phyloP scores from a whole-genome alignment of 2,329 filamentous ascomycete species.

The Aspergillus transmontanensis region DNA sequence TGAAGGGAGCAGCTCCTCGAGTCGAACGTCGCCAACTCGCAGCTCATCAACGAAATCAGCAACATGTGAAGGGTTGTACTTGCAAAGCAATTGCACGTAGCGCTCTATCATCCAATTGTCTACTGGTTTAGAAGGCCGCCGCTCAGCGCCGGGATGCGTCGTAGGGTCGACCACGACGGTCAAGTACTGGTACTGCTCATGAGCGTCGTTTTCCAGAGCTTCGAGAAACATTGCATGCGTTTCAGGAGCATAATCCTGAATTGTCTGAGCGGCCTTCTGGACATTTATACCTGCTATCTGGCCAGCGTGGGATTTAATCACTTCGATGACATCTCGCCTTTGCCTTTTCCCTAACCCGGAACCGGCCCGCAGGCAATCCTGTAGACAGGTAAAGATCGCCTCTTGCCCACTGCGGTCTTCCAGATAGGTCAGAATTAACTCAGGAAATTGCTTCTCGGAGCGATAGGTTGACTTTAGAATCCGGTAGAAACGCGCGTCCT shows the following conservation, averaged over 20 bases:
- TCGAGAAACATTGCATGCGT: conserved; percentile 69
- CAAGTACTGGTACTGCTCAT: conserved; percentile 76
- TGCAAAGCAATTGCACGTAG: conserved; percentile 91
- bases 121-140: conserved; percentile 31
- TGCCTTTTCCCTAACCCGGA: conserved; percentile 70
- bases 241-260: conserved; percentile 64
- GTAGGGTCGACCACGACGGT: conserved; percentile 71
- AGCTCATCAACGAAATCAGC: conserved; percentile 79
- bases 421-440: conserved; percentile 78
- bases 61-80: conserved; percentile 78
- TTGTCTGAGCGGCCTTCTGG: conserved; percentile 63
- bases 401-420: conserved; percentile 78
- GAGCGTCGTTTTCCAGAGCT: conserved; percentile 61
- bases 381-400: conserved; percentile 76
- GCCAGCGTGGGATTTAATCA: conserved; percentile 66
- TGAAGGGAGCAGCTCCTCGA: conserved; percentile 79
- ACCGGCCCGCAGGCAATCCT: conserved; percentile 69
- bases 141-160: conserved; percentile 38
- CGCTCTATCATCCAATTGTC: conserved; percentile 71
- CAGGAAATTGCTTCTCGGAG: conserved; percentile 74
- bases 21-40: conserved; percentile 73
- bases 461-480: conserved; percentile 89
- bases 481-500: conserved; percentile 80
- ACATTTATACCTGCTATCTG: conserved; percentile 71
- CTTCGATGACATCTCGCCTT: conserved; percentile 67